A percentile compares a stretch with the other conserved stretches of the same genome.
These are phyloP conservation scores for Puya raimondii DNA, from an alignment of 176 grass and related monocot genomes.

Conservation along the genomic window DNA sequence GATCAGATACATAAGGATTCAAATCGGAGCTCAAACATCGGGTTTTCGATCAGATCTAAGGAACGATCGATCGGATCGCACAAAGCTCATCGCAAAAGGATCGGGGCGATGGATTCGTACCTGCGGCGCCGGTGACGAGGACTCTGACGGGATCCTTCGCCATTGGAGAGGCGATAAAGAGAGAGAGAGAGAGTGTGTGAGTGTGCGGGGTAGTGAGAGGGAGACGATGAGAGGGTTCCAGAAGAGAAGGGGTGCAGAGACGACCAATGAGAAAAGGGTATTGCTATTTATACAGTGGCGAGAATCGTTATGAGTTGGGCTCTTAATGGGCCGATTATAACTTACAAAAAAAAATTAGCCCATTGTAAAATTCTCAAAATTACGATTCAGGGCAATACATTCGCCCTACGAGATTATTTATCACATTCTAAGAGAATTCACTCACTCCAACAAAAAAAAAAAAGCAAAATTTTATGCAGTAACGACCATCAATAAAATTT, in stretches of 20 bases:
- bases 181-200: not conserved
- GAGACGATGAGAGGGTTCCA: not conserved
- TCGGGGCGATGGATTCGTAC: constrained; percentile 29
- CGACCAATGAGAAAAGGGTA: not conserved
- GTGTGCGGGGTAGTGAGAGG: not conserved
- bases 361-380: no score
- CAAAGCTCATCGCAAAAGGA: not conserved
- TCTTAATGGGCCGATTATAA: no score
- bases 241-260: not conserved
- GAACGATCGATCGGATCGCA: not conserved
- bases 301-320: no score
- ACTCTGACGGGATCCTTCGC: constrained; percentile 92
- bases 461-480: no score
- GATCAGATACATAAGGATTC: not conserved
- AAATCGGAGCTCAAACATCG: not conserved
- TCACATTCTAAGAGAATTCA: no score
- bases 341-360: no score
- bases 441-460: no score
- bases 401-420: no score
- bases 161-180: constrained; percentile 25
- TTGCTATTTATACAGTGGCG: not conserved
- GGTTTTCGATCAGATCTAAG: not conserved
- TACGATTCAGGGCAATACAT: no score
- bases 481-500: no score
- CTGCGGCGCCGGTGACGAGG: constrained; percentile 97